Conservation (phyloP, 306 rosid genomes). For the Dalbergia cultrata region DNA sequence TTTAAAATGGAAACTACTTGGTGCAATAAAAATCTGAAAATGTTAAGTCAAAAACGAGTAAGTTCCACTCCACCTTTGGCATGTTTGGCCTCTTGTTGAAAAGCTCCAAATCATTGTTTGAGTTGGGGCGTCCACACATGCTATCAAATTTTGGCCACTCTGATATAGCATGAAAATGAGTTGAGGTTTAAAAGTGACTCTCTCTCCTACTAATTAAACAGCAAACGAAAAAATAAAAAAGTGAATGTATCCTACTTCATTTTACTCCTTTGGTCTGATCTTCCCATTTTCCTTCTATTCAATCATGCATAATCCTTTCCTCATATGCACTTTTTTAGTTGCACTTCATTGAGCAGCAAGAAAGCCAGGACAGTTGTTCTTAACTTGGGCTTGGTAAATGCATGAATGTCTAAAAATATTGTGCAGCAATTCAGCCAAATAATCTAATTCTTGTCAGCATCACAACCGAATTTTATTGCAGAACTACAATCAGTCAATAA, state of each 20-base stretch:
- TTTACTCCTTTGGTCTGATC: not conserved
- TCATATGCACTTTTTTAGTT: not conserved
- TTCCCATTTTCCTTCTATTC: not conserved
- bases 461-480: slow-evolving; percentile 14
- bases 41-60: not conserved
- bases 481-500: not conserved
- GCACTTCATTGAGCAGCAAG: slow-evolving; percentile 2
- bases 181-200: not conserved
- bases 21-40: not conserved
- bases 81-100: too few relatives aligned
- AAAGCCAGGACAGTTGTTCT: slow-evolving; percentile 8
- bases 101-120: too few relatives aligned
- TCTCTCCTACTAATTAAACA: not conserved
- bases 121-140: too few relatives aligned
- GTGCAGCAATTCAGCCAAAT: not conserved
- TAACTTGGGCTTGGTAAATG: not conserved
- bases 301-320: not conserved
- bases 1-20: not conserved
- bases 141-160: not conserved
- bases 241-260: not conserved
- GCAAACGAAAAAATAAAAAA: not conserved
- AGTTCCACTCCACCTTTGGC: not conserved
- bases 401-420: not conserved
- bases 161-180: not conserved
- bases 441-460: not conserved